Percentiles rank a stretch among this genome's conserved stretches.
phyloP scores from a whole-genome alignment of 345 rosid species.

The Reutealis trisperma region DNA sequence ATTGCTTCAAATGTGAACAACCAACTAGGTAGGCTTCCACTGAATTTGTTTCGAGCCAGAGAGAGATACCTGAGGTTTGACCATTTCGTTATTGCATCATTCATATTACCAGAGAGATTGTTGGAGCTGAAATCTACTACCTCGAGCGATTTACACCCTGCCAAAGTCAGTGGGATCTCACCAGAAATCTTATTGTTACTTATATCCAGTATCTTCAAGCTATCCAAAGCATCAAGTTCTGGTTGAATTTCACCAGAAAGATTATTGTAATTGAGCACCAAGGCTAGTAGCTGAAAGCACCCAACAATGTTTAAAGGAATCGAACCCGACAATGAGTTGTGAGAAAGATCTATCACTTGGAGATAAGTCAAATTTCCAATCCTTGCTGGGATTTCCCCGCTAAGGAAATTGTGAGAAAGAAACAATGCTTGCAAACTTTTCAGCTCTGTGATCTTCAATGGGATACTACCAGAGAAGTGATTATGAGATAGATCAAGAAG shows the following conservation, averaged over 20 bases:
- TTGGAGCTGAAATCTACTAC: slow-evolving; percentile 84
- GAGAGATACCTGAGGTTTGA: slow-evolving; percentile 74
- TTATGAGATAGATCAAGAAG: slow-evolving; percentile 86
- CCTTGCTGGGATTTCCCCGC: slow-evolving; percentile 74
- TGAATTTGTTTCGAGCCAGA: slow-evolving; percentile 71
- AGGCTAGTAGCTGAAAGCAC: slow-evolving; percentile 81
- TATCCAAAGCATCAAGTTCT: slow-evolving; percentile 83
- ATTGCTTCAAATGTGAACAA: slow-evolving; percentile 68
- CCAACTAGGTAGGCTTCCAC: slow-evolving; percentile 77
- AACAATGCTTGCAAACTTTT: slow-evolving; percentile 77
- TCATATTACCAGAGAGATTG: slow-evolving; percentile 75
- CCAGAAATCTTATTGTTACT: slow-evolving; percentile 81
- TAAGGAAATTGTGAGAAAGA: slow-evolving; percentile 79
- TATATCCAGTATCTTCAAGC: slow-evolving; percentile 76
- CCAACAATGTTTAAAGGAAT: slow-evolving; percentile 84
- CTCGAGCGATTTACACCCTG: slow-evolving; percentile 81
- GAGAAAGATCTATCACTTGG: slow-evolving; percentile 77
- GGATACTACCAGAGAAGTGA: slow-evolving; percentile 70
- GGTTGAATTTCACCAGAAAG: slow-evolving; percentile 86
- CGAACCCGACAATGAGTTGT: slow-evolving; percentile 71
- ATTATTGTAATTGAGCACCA: slow-evolving; percentile 71
- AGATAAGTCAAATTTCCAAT: slow-evolving; percentile 89
- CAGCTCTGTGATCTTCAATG: slow-evolving; percentile 68
- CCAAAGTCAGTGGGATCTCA: slow-evolving; percentile 86
- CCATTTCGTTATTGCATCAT: slow-evolving; percentile 90